Base-by-base conservation (phyloP, 306 rosid species). In the Cercis canadensis region DNA sequence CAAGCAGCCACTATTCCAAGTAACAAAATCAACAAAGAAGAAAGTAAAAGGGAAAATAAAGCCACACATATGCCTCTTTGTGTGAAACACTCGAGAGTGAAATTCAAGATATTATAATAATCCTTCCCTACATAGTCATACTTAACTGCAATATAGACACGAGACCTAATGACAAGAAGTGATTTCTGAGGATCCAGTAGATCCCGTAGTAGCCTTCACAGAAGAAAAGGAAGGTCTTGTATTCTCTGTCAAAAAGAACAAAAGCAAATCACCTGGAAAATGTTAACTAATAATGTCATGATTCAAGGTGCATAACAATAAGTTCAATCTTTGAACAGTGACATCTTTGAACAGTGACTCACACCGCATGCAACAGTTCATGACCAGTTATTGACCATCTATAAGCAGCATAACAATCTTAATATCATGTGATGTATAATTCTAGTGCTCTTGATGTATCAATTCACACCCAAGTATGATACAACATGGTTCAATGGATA, bases 151-250 rank as follows among this genome's bases (percentile, higher is more conserved):
- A 85, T 46, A 62, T 65, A 82, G 40, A 94, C 81, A 43, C 96
- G 96, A 17, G 97, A 85, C 73, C 87, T 84, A n/a, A 87, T 70
- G 73, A 87, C 92, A 78, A 86, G 86, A 76, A 90, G 98, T 17
- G 97, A 82, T 81, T 88, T 86, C 6, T 39, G 85, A 56, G 97
- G 97, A 76, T 94, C 80, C 51, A 69, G 17, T 67, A 94, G 81
- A 60, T 94, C 97, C 53, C 69, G 82, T 9, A 87, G 49, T 17
- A 94, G 85, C 73, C 98, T 86, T 47, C 82, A 85, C 52, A 94
- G 40, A 15, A 89, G 86, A 78, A 90, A 94, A 5, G 98, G 98
- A 58, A 94, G 96, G 77, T 90, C 97, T 57, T 76, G 87, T 66
- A 80, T 14, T 67, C 91, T 82, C 97, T 89, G 85, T 65, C 50